Base-by-base conservation (phyloP, 192 early-diverging fungal genomes). In the Coemansia sp. region DNA sequence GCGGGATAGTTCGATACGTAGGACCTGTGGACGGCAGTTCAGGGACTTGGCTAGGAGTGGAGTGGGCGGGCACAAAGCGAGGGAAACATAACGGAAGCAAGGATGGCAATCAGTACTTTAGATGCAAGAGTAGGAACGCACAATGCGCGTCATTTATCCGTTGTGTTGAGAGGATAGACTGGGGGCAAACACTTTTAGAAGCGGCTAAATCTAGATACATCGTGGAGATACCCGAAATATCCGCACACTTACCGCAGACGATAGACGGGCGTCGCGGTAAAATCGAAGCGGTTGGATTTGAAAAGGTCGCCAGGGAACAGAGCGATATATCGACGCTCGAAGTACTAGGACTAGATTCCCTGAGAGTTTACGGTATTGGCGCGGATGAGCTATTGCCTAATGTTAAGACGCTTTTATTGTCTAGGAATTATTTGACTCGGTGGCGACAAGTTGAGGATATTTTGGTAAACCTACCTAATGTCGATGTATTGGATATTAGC, bases 11-110 rank as follows among this genome's bases (percentile, higher is more conserved):
- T 5, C 80, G 84, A 0, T 85, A 77, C 67, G 61, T 46, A 13
- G 84, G 84, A 2, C 68, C 80, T 0, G 80, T 85, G 4, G 65
- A 32, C 12, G 74, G 71, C 1, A 67, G 74, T 5, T 12, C 3
- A 0, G 79, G 76, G 6, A n/a, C 12, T 9, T 86, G 85, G 85
- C 70, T 78, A 0, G 85, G 85, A 5, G 68, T 86, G 15, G 82
- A 86, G 60, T 86, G 85, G 85, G 61, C 63, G 2, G 41, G 40
- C 29, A 19, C 70, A 1, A 27, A 27, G 7, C 70, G 79, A 0
- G 85, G 85, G 50, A 86, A 84, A 39, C 85, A 86, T 70, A 24
- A 65, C 51, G 85, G 70, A 20, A 45, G 55, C 17, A 39, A n/a
- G 31, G 36, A 59, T 13, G 51, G 41, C 36, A 40, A 64, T 5